These are phyloP conservation scores for Mycena floridula DNA, from an alignment of 768 basidiomycete species.

Conservation along the genomic window DNA sequence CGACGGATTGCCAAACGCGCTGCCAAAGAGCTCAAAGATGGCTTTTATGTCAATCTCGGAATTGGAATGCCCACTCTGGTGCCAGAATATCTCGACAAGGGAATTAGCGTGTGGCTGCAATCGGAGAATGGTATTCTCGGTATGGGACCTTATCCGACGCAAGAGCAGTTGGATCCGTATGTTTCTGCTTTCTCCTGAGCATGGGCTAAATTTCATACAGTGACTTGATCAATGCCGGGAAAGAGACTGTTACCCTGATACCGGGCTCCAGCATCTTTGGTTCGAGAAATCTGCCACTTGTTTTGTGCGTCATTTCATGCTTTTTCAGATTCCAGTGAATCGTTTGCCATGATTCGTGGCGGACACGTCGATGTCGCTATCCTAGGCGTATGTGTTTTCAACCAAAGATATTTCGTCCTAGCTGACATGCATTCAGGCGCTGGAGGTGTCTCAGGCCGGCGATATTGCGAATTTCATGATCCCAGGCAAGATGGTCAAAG, in stretches of 20 bases:
- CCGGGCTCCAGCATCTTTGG: slow-evolving; percentile 92
- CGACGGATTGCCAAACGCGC: slow-evolving; percentile 81
- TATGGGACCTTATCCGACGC: slow-evolving; percentile 86
- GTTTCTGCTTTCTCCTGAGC: slow-evolving; percentile 19
- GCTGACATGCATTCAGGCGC: slow-evolving; percentile 45
- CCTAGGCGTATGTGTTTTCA: slow-evolving; percentile 65
- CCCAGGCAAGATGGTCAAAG: slow-evolving; percentile 88
- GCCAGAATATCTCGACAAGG: slow-evolving; percentile 68
- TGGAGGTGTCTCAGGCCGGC: slow-evolving; percentile 90
- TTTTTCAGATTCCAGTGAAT: slow-evolving; percentile 75
- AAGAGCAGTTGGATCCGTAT: slow-evolving; percentile 75
- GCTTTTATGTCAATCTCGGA: slow-evolving; percentile 83
- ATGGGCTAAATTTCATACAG: slow-evolving; percentile 26
- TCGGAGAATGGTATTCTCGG: slow-evolving; percentile 89
- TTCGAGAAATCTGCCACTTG: slow-evolving; percentile 23
- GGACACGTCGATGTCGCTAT: slow-evolving; percentile 94
- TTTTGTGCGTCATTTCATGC: slow-evolving; percentile 5
- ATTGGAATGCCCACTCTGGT: slow-evolving; percentile 91
- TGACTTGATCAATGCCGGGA: slow-evolving; percentile 92
- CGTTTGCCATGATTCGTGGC: slow-evolving; percentile 96
- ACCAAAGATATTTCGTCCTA: slow-evolving; percentile 1
- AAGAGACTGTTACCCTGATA: slow-evolving; percentile 88
- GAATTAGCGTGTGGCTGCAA: slow-evolving; percentile 82
- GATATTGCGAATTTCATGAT: slow-evolving; percentile 99
- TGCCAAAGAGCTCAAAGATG: slow-evolving; percentile 84